A percentile compares a stretch with the other conserved stretches of the same genome.
Conservation (phyloP, 768 basidiomycete species). For the Suillus clintonianus region DNA sequence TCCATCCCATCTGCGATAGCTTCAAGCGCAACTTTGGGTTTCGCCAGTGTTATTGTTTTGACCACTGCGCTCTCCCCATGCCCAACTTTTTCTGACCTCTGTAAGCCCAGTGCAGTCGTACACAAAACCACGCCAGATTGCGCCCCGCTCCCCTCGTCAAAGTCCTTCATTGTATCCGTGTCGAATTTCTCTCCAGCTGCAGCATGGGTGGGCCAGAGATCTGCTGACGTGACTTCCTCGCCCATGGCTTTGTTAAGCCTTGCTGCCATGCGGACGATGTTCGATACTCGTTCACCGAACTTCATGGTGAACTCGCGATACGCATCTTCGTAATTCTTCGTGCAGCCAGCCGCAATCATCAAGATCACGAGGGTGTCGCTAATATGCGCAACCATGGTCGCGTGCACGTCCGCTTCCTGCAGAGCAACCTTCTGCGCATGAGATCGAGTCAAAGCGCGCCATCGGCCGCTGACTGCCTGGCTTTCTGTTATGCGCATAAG, state of each 20-base stretch:
- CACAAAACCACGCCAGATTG: conserved; percentile 42
- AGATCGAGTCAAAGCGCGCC: conserved; percentile 55
- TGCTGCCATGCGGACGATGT: conserved; percentile 33
- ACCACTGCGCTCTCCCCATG: conserved; percentile 46
- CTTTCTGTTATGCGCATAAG: conserved; percentile 36
- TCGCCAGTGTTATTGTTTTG: conserved; percentile 50
- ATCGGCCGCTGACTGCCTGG: conserved; percentile 54
- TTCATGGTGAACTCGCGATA: conserved; percentile 33
- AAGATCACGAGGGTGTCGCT: conserved; percentile 46
- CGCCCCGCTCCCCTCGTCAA: conserved; percentile 25
- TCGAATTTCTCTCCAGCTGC: conserved; percentile 45
- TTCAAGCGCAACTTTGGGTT: conserved; percentile 56
- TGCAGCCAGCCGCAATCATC: conserved; percentile 42
- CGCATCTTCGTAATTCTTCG: conserved; percentile 30
- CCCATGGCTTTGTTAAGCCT: conserved; percentile 51
- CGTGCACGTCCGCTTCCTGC: conserved; percentile 33
- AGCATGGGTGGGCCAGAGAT: conserved; percentile 53
- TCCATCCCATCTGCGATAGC: conserved; percentile 30
- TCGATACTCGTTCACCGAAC: conserved; percentile 37
- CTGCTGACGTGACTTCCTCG: conserved; percentile 57
- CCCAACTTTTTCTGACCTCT: conserved; percentile 35
- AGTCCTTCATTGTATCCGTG: conserved; percentile 46
- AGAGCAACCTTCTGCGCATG: conserved; percentile 39
- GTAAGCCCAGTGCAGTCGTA: conserved; percentile 58
- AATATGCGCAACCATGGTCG: conserved; percentile 45